Evolutionary conservation across 768 basidiomycete genomes (phyloP), one percentile per base, ranked within the genome.

Genomic region (Boletus subcaerulescens): DNA sequence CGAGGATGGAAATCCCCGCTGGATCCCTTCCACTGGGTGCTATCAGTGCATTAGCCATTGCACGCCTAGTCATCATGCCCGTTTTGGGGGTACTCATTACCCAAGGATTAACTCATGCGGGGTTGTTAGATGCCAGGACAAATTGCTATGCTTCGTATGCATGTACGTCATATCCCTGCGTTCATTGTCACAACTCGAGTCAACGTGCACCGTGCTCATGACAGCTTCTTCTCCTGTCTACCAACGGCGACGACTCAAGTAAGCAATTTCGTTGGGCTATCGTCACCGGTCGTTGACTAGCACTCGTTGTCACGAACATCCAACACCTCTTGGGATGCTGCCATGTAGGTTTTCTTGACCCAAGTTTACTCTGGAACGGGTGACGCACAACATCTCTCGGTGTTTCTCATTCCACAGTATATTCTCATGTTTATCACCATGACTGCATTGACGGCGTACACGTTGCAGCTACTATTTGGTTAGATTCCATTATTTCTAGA

Each of bases 311-410:
- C 51, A 32, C 4, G 24, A 41, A 26, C 14, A 3, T 36, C 26
- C 38, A 5, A 57, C 24, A 17, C 42, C 22, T 50, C 17, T 47
- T 38, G 3, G 46, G 20, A 26, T 9, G 26, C 26, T 26, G 26
- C 7, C 26, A 26, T 26, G 26, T 26, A 86, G 78, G 84, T 87
- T 0, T 79, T 78, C 52, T 68, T 87, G 36, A 86, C 84, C 1
- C 85, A 88, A 60, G 79, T 84, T 10, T 81, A 85, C 61, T 86
- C 83, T 44, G 84, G 81, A 2, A 85, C 83, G 1, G 86, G 87
- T 24, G 76, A 72, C 29, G 82, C 84, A 4, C 83, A 84, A 45
- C 79, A 86, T 59, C 68, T 87, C 5, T 75, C 82, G 1, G 74
- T 80, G 6, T 87, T 86, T 62, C 72, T 88, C 44, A 81, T 87